Base-by-base conservation (phyloP, 768 basidiomycete genomes). In the Tylopilus subfusipes region DNA sequence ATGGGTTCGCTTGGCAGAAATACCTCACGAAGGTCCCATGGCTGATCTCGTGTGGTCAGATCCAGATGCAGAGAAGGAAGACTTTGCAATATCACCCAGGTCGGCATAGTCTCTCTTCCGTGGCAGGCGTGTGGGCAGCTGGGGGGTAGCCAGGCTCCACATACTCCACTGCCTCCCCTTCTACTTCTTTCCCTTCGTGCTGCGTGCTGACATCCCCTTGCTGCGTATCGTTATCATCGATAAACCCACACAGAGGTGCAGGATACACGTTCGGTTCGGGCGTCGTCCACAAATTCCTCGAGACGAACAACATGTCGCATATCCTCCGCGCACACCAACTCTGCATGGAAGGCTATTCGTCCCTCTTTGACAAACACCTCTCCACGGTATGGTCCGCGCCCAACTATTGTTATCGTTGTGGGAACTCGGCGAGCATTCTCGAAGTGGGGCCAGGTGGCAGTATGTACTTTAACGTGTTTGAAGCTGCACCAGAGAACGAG, bases 1-100 rank as follows among this genome's bases (percentile, higher is more conserved):
- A 55, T 21, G 63, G 42, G 11, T 42, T 50, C 0, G 21, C 46
- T 48, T 48, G 53, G 54, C 66, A 94, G 97, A 99, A 78, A 98
- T 99, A 54, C 97, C 97, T 40, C 97, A 98, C 64, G 97, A 99
- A 72, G 97, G 97, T 4, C 96, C 97, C 25, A 98, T 99, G 94
- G 96, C 96, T 13, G 97, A 99, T 80, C 82, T 99, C 27, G 97
- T 99, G 2, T 99, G 97, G 97, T 98, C 95, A 42, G 97, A 99
- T 80, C 97, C 97, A 33, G 97, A 99, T 74, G 85, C 93, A 34
- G 97, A 99, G 72, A 99, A 98, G 71, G 97, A 98, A 71, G 97
- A 98, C 66, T 99, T 98, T 69, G 96, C 97, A 27, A 98, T 99
- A 73, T 97, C 94, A 55, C 96, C 96, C 53, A 84, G 96, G 94